These are phyloP conservation scores for Calocybe cyanea DNA, from an alignment of 768 basidiomycete species.

Conservation along the genomic window DNA sequence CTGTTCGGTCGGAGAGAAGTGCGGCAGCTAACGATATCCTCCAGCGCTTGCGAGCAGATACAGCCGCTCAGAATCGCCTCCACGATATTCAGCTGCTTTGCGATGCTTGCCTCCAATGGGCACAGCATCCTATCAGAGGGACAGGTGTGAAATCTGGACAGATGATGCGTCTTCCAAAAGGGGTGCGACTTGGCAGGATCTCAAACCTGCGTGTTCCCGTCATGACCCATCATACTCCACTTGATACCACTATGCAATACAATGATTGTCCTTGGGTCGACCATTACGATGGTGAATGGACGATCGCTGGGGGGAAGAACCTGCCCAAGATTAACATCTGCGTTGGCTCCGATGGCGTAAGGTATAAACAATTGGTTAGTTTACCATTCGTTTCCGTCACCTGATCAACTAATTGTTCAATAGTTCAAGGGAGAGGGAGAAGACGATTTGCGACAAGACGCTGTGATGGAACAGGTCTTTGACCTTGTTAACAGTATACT, in stretches of 20 bases:
- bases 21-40: constrained; percentile 65
- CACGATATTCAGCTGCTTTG: constrained; percentile 58
- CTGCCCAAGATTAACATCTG: constrained; percentile 79
- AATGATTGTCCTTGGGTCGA: constrained; percentile 64
- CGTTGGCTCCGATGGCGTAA: constrained; percentile 57
- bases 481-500: constrained; percentile 82
- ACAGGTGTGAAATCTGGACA: constrained; percentile 20
- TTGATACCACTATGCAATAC: constrained; percentile 72
- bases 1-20: constrained; percentile 55
- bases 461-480: constrained; percentile 99
- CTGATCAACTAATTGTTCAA: neutral
- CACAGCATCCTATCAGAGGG: constrained; percentile 51
- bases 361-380: constrained; percentile 69
- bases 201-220: constrained; percentile 71
- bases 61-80: constrained; percentile 34
- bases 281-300: constrained; percentile 55
- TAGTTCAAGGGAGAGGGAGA: constrained; percentile 90
- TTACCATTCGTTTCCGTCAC: neutral
- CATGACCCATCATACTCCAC: constrained; percentile 63
- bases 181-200: constrained; percentile 44
- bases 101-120: constrained; percentile 69
- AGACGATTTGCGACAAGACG: constrained; percentile 95
- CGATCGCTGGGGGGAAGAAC: constrained; percentile 73
- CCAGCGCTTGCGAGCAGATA: constrained; percentile 43
- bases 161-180: constrained; percentile 39